Conservation (phyloP, 768 basidiomycete genomes). For the Lentinus tigrinus region DNA sequence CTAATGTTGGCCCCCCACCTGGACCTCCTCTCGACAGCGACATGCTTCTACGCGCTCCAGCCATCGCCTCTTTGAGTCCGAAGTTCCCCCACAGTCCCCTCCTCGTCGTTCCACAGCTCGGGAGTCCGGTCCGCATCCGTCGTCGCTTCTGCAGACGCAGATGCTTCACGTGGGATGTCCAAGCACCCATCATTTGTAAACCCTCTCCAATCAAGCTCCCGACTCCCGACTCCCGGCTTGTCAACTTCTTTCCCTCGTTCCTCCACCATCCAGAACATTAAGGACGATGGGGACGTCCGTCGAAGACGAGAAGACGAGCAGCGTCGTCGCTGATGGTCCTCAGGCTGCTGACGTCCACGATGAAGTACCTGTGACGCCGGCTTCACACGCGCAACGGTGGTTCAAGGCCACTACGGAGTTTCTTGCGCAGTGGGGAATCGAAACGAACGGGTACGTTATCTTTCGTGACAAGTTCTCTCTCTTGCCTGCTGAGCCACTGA, state of each 20-base stretch:
- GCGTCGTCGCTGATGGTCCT: neutral
- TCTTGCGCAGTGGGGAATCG: conserved; percentile 36
- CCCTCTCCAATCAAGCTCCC: too few species aligned
- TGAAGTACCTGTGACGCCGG: neutral
- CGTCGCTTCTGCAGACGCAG: too few species aligned
- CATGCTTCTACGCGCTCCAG: too few species aligned
- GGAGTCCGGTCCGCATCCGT: too few species aligned
- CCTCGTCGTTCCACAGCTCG: too few species aligned
- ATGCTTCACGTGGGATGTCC: too few species aligned
- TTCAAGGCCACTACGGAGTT: conserved; percentile 24
- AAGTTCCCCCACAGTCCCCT: too few species aligned
- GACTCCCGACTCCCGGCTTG: too few species aligned
- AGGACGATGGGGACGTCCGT: neutral
- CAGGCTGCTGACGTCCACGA: neutral
- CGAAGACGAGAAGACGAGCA: conserved; percentile 5
- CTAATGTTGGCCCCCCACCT: too few species aligned
- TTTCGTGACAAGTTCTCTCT: neutral
- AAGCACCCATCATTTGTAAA: too few species aligned
- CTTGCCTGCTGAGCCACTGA: neutral
- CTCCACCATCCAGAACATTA: neutral
- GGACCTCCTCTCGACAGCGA: too few species aligned
- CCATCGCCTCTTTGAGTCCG: too few species aligned
- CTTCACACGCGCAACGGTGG: neutral
- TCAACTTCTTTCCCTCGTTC: neutral
- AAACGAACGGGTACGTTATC: conserved; percentile 42